phyloP scores from a whole-genome alignment of 345 rosid genomes.

The Bruguiera parviflora region DNA sequence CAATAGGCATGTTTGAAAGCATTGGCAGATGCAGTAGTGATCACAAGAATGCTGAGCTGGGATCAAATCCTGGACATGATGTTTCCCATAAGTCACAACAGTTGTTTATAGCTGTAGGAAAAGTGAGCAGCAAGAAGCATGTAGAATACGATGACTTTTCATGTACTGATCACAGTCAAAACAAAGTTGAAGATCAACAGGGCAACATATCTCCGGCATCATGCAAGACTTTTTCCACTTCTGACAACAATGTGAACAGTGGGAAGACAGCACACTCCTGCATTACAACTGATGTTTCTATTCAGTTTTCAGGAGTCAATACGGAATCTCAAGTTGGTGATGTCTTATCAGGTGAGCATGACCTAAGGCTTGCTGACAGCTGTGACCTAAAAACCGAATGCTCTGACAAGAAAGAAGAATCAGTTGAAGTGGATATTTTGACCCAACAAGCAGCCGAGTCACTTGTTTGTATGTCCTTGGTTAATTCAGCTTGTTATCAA shows the following conservation, averaged over 20 bases:
- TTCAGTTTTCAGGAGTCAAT: conserved; percentile 19
- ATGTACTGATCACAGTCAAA: conserved; percentile 18
- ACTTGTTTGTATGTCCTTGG: conserved; percentile 41
- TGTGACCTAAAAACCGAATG: conserved; percentile 14
- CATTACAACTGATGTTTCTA: neutral
- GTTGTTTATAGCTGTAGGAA: neutral
- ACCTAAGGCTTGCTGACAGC: conserved; percentile 19
- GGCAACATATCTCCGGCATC: conserved; percentile 28
- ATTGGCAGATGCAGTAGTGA: conserved; percentile 18
- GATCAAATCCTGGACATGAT: conserved; percentile 9
- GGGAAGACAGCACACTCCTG: conserved; percentile 22
- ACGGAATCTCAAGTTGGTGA: conserved; percentile 19
- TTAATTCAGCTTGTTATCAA: conserved; percentile 21
- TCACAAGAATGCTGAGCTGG: conserved; percentile 16
- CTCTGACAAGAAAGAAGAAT: conserved; percentile 26
- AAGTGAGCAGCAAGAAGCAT: conserved; percentile 19
- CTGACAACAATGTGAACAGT: conserved; percentile 34
- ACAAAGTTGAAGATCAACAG: conserved; percentile 14
- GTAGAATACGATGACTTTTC: conserved; percentile 18
- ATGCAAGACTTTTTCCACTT: conserved; percentile 29
- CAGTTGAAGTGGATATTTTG: conserved; percentile 27
- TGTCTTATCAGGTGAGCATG: conserved; percentile 22
- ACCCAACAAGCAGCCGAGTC: conserved; percentile 60
- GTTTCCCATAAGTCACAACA: conserved; percentile 3
- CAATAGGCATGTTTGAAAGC: conserved; percentile 10